Evolutionary conservation across 1,139 yeast genomes (phyloP), one percentile per base, ranked within the genome.

Genomic region (Ogataea hybrid): DNA sequence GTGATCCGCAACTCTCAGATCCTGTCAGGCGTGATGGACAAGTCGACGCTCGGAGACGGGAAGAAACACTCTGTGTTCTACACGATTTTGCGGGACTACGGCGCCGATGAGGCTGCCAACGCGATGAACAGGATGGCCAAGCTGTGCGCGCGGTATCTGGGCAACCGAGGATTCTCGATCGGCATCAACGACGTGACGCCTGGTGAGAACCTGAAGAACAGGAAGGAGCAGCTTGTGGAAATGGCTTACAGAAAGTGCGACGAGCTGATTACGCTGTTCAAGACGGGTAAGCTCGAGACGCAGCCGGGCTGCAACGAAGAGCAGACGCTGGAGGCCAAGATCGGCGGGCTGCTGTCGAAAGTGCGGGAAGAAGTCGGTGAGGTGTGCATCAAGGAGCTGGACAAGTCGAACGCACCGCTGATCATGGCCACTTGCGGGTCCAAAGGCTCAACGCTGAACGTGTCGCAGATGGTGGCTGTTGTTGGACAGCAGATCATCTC

Each of bases 371-470:
- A 94, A 66, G 97, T 92, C 21, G 99, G 98, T 64, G 97, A 92
- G 53, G 96, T 89, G 47, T 94, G 98, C 73, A 90, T 94, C 59
- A 78, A 75, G 44, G 98, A 92, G 64, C 70, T 94, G 49, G 97
- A 88, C 53, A 78, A 85, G 42, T 78, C 89, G 35, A 94, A 94
- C 63, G 96, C 98, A 28, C 98, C 98, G 30, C 77, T 94, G 60
- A 90, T 94, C 61, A 94, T 94, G 99, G 97, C 98, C 9, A 88
- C 96, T 1, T 92, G 98, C 76, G 99, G 99, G 56, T 92, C 98
- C 37, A 94, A 94, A 65, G 99, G 98, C 66, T 92, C 98, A 31
- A 89, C 97, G 0, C 77, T 94, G 52, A 94, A 94, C 65, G 98
- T 94, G 33, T 92, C 98, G 9, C 99, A 94, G 69, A 94, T 94